A percentile compares a stretch with the other conserved stretches of the same genome.
Evolutionary conservation across 192 early-diverging fungal species (phyloP).

Genomic region (Backusella parvicylindrica): DNA sequence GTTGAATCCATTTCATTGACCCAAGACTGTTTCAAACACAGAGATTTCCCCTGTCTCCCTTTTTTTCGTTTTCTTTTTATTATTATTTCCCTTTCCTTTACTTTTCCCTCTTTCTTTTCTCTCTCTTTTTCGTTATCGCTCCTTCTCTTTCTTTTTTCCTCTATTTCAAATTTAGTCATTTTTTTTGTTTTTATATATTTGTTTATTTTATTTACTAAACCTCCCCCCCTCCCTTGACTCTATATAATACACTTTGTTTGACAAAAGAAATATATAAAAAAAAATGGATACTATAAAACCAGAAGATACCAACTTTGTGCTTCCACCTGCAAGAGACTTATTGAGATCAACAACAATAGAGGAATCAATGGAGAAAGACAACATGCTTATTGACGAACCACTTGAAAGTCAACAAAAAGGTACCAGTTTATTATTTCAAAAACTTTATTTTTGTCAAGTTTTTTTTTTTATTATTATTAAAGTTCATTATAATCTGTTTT

Average conservation of each 20-base stretch:
- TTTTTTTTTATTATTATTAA: too few species aligned
- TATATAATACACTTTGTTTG: too few species aligned
- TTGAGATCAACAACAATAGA: background rate
- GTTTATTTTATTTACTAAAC: background rate
- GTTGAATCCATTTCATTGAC: background rate
- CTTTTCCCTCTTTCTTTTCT: background rate
- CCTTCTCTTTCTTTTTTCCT: constrained; percentile 5
- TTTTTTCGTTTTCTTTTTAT: background rate
- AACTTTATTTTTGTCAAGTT: too few species aligned
- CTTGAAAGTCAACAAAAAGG: background rate
- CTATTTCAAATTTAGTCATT: background rate
- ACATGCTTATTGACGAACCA: constrained; percentile 11
- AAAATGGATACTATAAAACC: constrained; percentile 8
- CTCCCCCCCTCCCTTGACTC: background rate
- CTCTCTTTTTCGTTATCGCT: constrained; percentile 4
- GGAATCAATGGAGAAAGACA: background rate
- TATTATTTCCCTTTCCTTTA: background rate
- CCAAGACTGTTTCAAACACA: too few species aligned
- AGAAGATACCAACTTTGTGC: background rate
- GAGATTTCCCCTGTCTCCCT: background rate
- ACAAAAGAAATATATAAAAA: too few species aligned
- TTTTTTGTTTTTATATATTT: background rate
- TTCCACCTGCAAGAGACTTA: constrained; percentile 15
- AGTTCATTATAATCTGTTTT: background rate
- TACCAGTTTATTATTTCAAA: too few species aligned